Evolutionary conservation across 805 yeast species (phyloP).

Genomic region (Candida nitratophila): DNA sequence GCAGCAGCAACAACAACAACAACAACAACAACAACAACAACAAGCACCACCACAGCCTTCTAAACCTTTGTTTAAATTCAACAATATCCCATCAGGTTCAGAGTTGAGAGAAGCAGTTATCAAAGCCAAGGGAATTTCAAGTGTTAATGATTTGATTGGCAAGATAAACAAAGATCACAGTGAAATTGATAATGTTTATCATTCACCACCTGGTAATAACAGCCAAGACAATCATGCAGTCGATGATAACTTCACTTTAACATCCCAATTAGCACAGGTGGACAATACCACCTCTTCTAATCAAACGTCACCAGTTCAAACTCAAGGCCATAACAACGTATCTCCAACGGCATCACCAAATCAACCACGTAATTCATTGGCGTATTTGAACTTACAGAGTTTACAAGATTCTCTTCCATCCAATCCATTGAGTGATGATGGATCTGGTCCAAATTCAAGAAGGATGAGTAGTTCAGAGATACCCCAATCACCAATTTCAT

Average conservation of each 20-base stretch:
- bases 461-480: constrained; percentile 4
- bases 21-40: not conserved
- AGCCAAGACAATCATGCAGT: no score
- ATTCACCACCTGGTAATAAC: constrained; percentile 5
- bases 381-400: not conserved
- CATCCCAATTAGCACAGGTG: no score
- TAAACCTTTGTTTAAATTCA: constrained; percentile 18
- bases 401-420: not conserved
- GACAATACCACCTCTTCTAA: no score
- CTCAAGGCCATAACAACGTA: not conserved
- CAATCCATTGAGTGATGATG: not conserved
- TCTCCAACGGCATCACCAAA: constrained; percentile 1
- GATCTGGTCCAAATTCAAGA: not conserved
- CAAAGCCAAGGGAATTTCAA: constrained; percentile 67
- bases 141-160: constrained; percentile 59
- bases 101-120: constrained; percentile 56
- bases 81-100: constrained; percentile 45
- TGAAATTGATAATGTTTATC: constrained; percentile 19
- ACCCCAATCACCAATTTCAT: constrained; percentile 18
- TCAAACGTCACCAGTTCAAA: not conserved
- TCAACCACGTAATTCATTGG: not conserved
- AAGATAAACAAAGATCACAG: constrained; percentile 36
- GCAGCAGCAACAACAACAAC: not conserved
- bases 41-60: constrained; percentile 1
- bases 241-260: no score